These are phyloP conservation scores for Onygenales sp. DNA, from an alignment of 2,329 filamentous ascomycete species.

Conservation along the genomic window DNA sequence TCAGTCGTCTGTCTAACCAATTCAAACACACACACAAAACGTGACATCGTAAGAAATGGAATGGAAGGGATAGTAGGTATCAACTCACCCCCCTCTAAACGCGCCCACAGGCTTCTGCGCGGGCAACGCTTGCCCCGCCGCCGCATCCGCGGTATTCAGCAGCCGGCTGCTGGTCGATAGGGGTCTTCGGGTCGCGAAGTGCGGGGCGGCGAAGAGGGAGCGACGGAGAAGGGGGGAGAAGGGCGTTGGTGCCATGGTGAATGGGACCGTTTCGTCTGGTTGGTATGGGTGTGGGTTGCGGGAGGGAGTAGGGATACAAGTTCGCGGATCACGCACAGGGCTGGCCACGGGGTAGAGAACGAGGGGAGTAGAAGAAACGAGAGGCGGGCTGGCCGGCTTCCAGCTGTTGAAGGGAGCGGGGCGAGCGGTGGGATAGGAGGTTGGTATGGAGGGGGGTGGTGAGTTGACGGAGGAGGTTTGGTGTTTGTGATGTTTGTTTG, in stretches of 20 bases:
- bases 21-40: too few species aligned
- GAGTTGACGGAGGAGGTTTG: background rate
- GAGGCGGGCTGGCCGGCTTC: background rate
- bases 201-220: constrained; percentile 6
- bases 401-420: background rate
- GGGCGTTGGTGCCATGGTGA: too few species aligned
- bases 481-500: background rate
- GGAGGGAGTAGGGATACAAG: too few species aligned
- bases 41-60: too few species aligned
- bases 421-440: background rate
- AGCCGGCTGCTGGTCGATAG: constrained; percentile 29
- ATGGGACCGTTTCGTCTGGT: too few species aligned
- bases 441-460: background rate
- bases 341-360: background rate
- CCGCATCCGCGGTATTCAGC: constrained; percentile 27
- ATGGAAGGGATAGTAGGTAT: background rate
- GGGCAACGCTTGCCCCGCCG: constrained; percentile 30
- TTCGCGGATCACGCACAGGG: background rate
- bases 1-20: constrained; percentile 1
- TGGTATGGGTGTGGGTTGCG: too few species aligned
- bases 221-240: background rate
- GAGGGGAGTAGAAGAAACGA: background rate
- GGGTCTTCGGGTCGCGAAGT: constrained; percentile 15
- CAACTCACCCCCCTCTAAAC: constrained; percentile 60
- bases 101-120: constrained; percentile 59